phyloP scores from a whole-genome alignment of 139 green algal genomes.

The Picochlorum sp. region DNA sequence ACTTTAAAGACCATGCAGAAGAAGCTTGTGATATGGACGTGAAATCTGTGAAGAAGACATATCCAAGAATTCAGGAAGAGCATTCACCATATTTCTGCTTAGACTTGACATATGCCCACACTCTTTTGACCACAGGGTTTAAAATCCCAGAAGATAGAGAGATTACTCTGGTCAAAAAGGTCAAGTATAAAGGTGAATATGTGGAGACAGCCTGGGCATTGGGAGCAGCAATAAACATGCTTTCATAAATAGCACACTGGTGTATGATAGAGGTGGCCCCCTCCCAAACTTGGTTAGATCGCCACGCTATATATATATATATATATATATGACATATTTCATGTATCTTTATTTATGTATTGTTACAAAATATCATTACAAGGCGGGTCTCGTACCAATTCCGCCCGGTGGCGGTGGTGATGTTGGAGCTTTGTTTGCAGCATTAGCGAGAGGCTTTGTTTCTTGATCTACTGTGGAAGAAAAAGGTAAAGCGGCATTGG shows the following conservation, averaged over 20 bases:
- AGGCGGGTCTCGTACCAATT: too few relatives aligned
- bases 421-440: background rate
- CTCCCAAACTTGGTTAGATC: background rate
- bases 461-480: background rate
- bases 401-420: background rate
- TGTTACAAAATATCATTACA: too few relatives aligned
- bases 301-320: background rate
- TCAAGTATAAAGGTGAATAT: constrained; percentile 74
- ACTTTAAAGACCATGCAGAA: constrained; percentile 40
- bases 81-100: constrained; percentile 84
- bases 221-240: constrained; percentile 74
- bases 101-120: constrained; percentile 79
- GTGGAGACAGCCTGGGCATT: constrained; percentile 87
- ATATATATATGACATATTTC: background rate
- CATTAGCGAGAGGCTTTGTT: background rate
- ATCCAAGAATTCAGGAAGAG: constrained; percentile 26
- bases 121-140: constrained; percentile 83
- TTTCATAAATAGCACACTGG: constrained; percentile 10
- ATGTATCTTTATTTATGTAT: constrained; percentile 2
- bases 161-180: constrained; percentile 53
- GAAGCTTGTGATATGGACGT: constrained; percentile 32
- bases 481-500: background rate
- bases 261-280: background rate
- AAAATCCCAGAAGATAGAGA: constrained; percentile 30
- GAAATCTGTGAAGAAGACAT: constrained; percentile 5